Evolutionary conservation across 2,329 filamentous ascomycete species (phyloP), one percentile per base, ranked within the genome.

Genomic region (Trichoderma endophyticum): DNA sequence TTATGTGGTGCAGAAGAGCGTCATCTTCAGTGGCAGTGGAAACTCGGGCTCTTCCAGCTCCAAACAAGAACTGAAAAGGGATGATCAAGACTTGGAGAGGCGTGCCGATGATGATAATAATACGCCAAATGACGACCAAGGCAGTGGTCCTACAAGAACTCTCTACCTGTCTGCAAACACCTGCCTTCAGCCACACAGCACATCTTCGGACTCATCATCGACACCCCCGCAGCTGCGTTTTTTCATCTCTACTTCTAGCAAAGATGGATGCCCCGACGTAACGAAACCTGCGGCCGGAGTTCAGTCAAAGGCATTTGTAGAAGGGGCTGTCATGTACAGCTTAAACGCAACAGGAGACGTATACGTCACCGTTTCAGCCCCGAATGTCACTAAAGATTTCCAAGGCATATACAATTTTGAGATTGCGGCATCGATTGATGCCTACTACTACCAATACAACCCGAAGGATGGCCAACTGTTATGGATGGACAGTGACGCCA

Each of bases 101-200:
- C 36, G 62, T n/a, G 34, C 34, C 14, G 24, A 48, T 26, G 14
- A 61, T 48, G 34, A 61, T 48, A 9, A 14, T 15, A 54, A 57
- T 6, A 9, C 54, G 9, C 32, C 61, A 43, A 63, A 36, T 18
- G 6, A 28, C 7, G 66, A 74, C 81, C 28, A 80, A 81, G 18
- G 84, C 24, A 57, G 51, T 28, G 18, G 18, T 30, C 32, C 75
- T 9, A 39, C 72, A 11, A 77, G 81, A 56, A 88, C 82, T 2
- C 84, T 98, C 3, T 98, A 92, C 80, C 86, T 99, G 69, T 94
- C 94, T 2, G 90, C 94, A 57, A 98, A 94, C 75, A 95, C 93
- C 1, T 99, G 96, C 81, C 81, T 89, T 30, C 94, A 97, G 77
- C 96, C 95, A 14, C 79, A 82, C 24, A 84, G 86, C n/a, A 26